phyloP scores from a whole-genome alignment of 805 yeast genomes.

The Ogataea paraovalis region DNA sequence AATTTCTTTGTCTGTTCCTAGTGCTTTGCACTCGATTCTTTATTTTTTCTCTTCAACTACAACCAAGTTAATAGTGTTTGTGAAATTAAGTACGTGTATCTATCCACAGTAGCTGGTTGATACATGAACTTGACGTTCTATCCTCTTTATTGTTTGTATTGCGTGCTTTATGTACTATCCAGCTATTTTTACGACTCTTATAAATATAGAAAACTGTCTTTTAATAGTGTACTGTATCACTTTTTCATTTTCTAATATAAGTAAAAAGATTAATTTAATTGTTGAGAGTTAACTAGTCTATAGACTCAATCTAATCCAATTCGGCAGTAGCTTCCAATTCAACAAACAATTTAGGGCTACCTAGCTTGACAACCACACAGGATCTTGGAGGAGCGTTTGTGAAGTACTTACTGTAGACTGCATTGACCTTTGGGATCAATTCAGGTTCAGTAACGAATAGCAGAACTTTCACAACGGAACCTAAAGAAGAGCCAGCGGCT shows the following conservation, averaged over 20 bases:
- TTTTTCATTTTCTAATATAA: no score
- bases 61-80: no score
- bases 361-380: constrained; percentile 46
- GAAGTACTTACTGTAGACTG: constrained; percentile 44
- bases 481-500: constrained; percentile 41
- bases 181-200: not conserved
- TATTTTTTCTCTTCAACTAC: not conserved
- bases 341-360: constrained; percentile 41
- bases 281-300: no score
- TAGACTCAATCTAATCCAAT: constrained; percentile 6
- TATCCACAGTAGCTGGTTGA: no score
- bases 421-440: constrained; percentile 40
- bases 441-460: constrained; percentile 42
- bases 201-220: no score
- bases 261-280: no score
- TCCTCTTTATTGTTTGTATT: no score
- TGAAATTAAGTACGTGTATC: no score
- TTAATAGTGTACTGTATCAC: no score
- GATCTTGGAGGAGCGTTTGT: constrained; percentile 48
- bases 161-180: not conserved
- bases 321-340: constrained; percentile 45
- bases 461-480: constrained; percentile 44
- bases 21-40: not conserved
- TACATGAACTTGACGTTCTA: not conserved
- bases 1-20: not conserved